A percentile compares a stretch with the other conserved stretches of the same genome.
Evolutionary conservation across 1,139 yeast species (phyloP).

Genomic region (Scheffersomyces segobiensis): DNA sequence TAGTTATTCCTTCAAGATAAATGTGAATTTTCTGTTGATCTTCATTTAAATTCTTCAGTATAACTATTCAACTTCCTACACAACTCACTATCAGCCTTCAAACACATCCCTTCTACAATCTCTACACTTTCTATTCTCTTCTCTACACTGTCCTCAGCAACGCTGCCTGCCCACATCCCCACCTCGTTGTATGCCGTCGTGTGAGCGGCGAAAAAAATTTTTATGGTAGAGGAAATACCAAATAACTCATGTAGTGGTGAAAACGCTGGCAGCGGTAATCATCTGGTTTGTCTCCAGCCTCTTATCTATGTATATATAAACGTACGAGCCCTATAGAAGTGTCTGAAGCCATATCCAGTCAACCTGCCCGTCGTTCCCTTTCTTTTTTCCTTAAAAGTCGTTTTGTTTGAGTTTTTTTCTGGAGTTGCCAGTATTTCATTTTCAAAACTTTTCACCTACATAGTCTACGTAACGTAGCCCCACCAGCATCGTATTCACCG

Average conservation of each 20-base stretch:
- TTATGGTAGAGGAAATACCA: constrained; percentile 74
- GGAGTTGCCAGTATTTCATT: background rate
- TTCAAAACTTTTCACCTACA: background rate
- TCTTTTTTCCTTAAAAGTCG: background rate
- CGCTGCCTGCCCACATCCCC: background rate
- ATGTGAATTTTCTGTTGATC: too few relatives aligned
- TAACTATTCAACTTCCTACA: background rate
- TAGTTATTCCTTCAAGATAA: background rate
- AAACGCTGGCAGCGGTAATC: background rate
- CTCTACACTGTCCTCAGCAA: background rate
- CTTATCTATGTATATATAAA: background rate
- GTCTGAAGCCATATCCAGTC: background rate
- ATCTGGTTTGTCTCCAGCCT: background rate
- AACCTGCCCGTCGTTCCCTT: background rate
- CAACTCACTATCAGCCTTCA: background rate
- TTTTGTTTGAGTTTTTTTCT: background rate
- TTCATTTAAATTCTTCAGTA: too few relatives aligned
- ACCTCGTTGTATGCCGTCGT: background rate
- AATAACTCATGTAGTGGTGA: background rate
- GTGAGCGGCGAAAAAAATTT: constrained; percentile 1
- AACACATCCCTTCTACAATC: background rate
- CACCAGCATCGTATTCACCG: background rate
- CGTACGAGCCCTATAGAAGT: background rate
- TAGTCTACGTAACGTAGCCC: background rate
- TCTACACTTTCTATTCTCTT: background rate